phyloP scores from a whole-genome alignment of 306 rosid species.

The Ochetophila trinervis region DNA sequence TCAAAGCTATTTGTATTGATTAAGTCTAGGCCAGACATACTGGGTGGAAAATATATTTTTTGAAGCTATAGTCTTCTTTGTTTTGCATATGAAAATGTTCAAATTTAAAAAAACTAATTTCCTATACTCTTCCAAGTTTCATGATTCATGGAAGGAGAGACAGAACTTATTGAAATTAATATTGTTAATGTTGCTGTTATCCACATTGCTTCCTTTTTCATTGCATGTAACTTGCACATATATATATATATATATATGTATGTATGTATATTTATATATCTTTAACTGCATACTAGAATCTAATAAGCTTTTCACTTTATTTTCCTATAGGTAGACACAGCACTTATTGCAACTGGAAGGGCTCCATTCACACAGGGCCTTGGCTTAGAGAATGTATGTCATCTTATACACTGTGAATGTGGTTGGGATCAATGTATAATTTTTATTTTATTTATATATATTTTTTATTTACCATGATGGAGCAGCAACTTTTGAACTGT shows the following conservation, averaged over 20 bases:
- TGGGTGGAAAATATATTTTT: neutral
- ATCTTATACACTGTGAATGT: slow-evolving; percentile 12
- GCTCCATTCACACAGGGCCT: slow-evolving; percentile 94
- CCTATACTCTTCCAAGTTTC: neutral
- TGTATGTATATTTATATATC: slow-evolving; percentile 4
- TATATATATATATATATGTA: no score
- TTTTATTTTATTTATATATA: no score
- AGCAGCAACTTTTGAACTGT: slow-evolving; percentile 5
- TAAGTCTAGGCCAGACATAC: neutral
- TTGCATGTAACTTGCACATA: slow-evolving; percentile 5
- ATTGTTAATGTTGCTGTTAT: neutral
- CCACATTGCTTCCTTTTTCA: slow-evolving; percentile 1
- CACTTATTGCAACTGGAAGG: slow-evolving; percentile 95
- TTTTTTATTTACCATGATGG: slow-evolving; percentile 9
- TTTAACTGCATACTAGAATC: slow-evolving; percentile 14
- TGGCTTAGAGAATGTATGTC: slow-evolving; percentile 88
- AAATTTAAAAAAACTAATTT: no score
- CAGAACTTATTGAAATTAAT: no score
- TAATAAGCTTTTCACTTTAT: slow-evolving; percentile 18
- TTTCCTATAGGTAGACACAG: slow-evolving; percentile 84
- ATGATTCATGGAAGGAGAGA: neutral
- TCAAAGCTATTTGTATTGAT: neutral
- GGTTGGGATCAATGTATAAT: slow-evolving; percentile 13
- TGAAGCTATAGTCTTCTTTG: neutral
- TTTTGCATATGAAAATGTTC: neutral